A percentile compares a stretch with the other conserved stretches of the same genome.
Evolutionary conservation across 1,284 basidiomycete genomes (phyloP).

Genomic region (Ceratobasidium sp.): DNA sequence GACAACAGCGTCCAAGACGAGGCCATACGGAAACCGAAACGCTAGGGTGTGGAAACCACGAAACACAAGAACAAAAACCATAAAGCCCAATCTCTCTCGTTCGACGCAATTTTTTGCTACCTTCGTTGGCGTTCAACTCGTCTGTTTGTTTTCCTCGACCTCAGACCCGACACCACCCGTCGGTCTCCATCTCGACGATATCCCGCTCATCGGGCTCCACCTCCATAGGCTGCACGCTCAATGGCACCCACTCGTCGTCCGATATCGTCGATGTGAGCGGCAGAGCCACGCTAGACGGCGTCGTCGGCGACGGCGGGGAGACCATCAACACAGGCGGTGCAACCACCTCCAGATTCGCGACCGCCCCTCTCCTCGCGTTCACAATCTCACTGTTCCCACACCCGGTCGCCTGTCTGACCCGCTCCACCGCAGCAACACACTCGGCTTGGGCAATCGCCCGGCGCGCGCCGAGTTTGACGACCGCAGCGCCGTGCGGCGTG

Average conservation of each 20-base stretch:
- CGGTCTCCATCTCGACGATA: conserved; percentile 39
- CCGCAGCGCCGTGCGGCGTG: conserved; percentile 30
- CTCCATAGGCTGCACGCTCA: conserved; percentile 36
- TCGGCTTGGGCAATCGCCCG: conserved; percentile 31
- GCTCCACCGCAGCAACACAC: conserved; percentile 30
- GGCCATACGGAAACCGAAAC: not conserved
- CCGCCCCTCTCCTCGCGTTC: conserved; percentile 20
- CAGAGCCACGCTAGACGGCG: not conserved
- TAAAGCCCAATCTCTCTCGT: no score
- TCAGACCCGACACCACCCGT: conserved; percentile 31
- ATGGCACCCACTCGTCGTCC: conserved; percentile 28
- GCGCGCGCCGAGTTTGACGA: conserved; percentile 24
- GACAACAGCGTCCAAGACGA: not conserved
- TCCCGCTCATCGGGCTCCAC: conserved; percentile 31
- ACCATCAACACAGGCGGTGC: conserved; percentile 16
- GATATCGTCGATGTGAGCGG: not conserved
- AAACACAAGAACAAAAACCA: not conserved
- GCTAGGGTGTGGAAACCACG: not conserved
- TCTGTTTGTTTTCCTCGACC: no score
- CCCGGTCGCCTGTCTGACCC: conserved; percentile 2
- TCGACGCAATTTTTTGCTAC: no score
- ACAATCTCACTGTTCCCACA: conserved; percentile 12
- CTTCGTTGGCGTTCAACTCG: no score
- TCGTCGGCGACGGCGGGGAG: conserved; percentile 27
- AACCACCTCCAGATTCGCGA: not conserved